Conservation (phyloP, 2,329 filamentous ascomycete genomes). For the Claviceps purpurea region DNA sequence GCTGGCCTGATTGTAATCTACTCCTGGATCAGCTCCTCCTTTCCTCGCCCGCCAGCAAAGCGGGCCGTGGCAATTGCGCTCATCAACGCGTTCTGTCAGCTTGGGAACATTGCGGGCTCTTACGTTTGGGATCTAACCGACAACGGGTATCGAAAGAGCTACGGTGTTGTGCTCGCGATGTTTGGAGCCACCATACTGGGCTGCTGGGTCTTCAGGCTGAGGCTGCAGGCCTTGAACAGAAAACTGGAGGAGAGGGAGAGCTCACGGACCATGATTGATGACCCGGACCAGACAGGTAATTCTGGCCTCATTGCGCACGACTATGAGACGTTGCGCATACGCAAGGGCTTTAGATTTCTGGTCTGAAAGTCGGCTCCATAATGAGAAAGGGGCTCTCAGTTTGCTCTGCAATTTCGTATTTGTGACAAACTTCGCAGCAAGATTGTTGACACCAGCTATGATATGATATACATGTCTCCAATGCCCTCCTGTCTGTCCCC, state of each 20-base stretch:
- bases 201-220: conserved; percentile 33
- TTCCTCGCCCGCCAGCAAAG: conserved; percentile 46
- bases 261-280: neutral
- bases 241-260: conserved; percentile 31
- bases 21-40: conserved; percentile 43
- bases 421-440: too few relatives aligned
- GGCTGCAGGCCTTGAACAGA: conserved; percentile 33
- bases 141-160: conserved; percentile 49
- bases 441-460: too few relatives aligned
- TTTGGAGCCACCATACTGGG: conserved; percentile 44
- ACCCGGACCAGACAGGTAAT: neutral
- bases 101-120: conserved; percentile 45
- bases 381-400: too few relatives aligned
- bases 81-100: conserved; percentile 44
- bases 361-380: conserved; percentile 8
- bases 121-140: conserved; percentile 49
- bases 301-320: neutral
- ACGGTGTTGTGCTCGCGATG: conserved; percentile 52
- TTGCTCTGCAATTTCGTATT: too few relatives aligned
- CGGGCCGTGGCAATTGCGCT: conserved; percentile 47
- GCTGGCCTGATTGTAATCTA: conserved; percentile 46
- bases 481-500: too few relatives aligned
- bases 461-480: too few relatives aligned
- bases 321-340: conserved; percentile 1
- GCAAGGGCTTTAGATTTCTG: conserved; percentile 6